Conservation (phyloP, 2,329 filamentous ascomycete genomes). For the Aspergillus aculeatus region DNA sequence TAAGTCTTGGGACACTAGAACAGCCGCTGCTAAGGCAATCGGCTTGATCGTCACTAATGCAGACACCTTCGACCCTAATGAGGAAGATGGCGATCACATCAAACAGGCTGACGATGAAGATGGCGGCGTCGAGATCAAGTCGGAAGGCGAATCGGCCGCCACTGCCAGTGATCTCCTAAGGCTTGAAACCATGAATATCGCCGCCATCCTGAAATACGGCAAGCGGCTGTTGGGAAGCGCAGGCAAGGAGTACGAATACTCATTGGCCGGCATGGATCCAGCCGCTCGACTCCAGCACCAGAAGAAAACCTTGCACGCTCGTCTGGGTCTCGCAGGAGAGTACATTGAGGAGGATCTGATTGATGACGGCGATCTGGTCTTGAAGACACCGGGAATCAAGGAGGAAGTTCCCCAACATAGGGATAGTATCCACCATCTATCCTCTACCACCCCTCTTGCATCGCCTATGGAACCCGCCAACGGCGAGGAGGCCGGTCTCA, state of each 20-base stretch:
- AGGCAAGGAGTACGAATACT: constrained; percentile 79
- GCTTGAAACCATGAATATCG: constrained; percentile 73
- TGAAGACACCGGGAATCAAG: constrained; percentile 48
- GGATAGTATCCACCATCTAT: constrained; percentile 47
- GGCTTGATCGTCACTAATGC: constrained; percentile 92
- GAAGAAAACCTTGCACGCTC: constrained; percentile 80
- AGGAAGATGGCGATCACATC: constrained; percentile 58
- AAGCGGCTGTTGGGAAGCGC: constrained; percentile 79
- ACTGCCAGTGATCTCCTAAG: constrained; percentile 63
- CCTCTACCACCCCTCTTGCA: constrained; percentile 39
- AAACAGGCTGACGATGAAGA: constrained; percentile 52
- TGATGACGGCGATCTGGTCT: constrained; percentile 58
- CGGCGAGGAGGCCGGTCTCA: constrained; percentile 70
- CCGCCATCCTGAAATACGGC: constrained; percentile 76
- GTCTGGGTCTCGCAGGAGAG: constrained; percentile 80
- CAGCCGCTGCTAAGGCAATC: constrained; percentile 88
- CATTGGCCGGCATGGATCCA: constrained; percentile 76
- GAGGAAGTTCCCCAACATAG: constrained; percentile 50
- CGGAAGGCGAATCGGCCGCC: constrained; percentile 34
- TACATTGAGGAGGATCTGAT: constrained; percentile 83
- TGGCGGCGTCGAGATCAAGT: constrained; percentile 39
- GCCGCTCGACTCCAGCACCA: constrained; percentile 78
- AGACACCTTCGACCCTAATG: constrained; percentile 82
- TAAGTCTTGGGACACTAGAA: constrained; percentile 95
- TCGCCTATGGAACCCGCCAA: constrained; percentile 53